phyloP scores from a whole-genome alignment of 192 early-diverging fungal species.

The Coemansia aciculifera region DNA sequence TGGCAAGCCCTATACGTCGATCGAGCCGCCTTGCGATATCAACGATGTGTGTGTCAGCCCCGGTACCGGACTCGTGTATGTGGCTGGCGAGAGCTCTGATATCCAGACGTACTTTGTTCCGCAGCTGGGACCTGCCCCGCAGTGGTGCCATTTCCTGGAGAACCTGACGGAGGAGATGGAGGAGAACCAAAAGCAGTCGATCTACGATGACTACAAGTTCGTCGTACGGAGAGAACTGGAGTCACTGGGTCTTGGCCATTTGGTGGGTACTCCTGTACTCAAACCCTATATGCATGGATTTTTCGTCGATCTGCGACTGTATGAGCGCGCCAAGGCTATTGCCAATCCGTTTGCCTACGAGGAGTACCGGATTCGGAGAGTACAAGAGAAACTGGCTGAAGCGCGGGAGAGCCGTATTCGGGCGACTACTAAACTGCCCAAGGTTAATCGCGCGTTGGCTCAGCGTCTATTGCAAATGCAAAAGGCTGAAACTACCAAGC shows the following conservation, averaged over 20 bases:
- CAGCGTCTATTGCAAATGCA: slow-evolving; percentile 62
- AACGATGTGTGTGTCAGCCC: slow-evolving; percentile 88
- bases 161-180: slow-evolving; percentile 94
- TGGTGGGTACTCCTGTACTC: slow-evolving; percentile 88
- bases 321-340: slow-evolving; percentile 93
- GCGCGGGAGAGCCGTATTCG: slow-evolving; percentile 86
- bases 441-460: slow-evolving; percentile 90
- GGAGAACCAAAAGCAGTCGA: slow-evolving; percentile 77
- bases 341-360: slow-evolving; percentile 96
- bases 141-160: slow-evolving; percentile 92
- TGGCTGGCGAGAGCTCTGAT: slow-evolving; percentile 90
- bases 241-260: slow-evolving; percentile 82
- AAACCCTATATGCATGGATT: slow-evolving; percentile 99
- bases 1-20: slow-evolving; percentile 85
- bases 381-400: slow-evolving; percentile 82
- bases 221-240: slow-evolving; percentile 87
- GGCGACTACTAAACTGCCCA: slow-evolving; percentile 82
- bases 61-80: slow-evolving; percentile 82
- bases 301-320: slow-evolving; percentile 93
- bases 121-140: slow-evolving; percentile 86
- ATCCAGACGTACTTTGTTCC: slow-evolving; percentile 94
- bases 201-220: slow-evolving; percentile 99
- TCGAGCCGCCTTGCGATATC: slow-evolving; percentile 89
- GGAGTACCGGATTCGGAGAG: slow-evolving; percentile 77
- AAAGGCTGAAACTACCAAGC: slow-evolving; percentile 41